Percentiles rank a stretch among this genome's conserved stretches.
These are phyloP conservation scores for Thielaviopsis ethacetica DNA, from an alignment of 2,329 filamentous ascomycete genomes.

Conservation along the genomic window DNA sequence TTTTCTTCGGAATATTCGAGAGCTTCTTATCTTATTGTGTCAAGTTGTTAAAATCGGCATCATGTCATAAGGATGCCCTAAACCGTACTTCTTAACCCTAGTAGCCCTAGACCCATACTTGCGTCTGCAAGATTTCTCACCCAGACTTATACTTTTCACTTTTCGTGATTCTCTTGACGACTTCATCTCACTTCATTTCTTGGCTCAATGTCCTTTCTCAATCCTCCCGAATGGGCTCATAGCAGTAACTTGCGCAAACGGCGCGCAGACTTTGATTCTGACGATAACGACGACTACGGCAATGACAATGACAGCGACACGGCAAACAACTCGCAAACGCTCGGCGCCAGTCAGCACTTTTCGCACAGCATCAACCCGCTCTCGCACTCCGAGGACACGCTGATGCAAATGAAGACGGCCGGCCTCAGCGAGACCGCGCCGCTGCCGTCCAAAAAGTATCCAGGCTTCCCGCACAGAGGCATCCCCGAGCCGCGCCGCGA, in stretches of 20 bases:
- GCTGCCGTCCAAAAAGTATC: slow-evolving; percentile 23
- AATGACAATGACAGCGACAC: background rate
- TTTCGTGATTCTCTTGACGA: background rate
- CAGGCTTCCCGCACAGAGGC: slow-evolving; percentile 29
- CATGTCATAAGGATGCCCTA: background rate
- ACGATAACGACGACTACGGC: background rate
- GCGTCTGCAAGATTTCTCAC: background rate
- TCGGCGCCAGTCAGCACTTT: slow-evolving; percentile 5
- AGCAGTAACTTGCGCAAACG: slow-evolving; percentile 6
- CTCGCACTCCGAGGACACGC: slow-evolving; percentile 30
- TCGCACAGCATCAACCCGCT: slow-evolving; percentile 28
- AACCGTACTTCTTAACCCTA: background rate
- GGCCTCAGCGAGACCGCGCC: slow-evolving; percentile 28
- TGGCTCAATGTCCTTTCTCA: slow-evolving; percentile 1
- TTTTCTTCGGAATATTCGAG: too few species aligned
- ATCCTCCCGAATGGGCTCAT: slow-evolving; percentile 7
- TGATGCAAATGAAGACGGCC: slow-evolving; percentile 31
- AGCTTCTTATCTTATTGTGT: background rate
- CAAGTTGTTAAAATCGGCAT: background rate
- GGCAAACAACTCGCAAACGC: background rate
- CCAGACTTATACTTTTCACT: too few species aligned
- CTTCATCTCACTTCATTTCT: background rate
- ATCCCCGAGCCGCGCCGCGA: background rate
- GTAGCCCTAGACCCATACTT: slow-evolving; percentile 1
- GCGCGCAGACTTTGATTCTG: background rate